These are phyloP conservation scores for Sextonia rubra DNA, from an alignment of 164 flowering plant species.

Conservation along the genomic window DNA sequence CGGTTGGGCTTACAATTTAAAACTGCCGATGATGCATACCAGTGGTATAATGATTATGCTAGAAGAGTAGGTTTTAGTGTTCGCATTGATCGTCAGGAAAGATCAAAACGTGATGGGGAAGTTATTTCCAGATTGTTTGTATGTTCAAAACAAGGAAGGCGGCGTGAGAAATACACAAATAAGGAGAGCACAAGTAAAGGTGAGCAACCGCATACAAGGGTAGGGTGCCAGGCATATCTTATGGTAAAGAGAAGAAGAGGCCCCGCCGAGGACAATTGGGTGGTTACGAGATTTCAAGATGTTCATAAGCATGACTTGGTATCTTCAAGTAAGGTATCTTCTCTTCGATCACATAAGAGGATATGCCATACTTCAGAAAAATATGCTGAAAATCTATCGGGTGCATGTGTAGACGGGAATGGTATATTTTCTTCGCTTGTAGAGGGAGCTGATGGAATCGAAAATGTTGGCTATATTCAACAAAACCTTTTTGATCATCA, in stretches of 20 bases:
- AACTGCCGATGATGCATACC: constrained; percentile 5
- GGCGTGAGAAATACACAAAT: background rate
- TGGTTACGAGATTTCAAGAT: constrained; percentile 7
- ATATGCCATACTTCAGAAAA: constrained; percentile 1
- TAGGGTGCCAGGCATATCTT: constrained; percentile 6
- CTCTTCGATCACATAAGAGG: constrained; percentile 5
- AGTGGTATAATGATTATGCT: constrained; percentile 7
- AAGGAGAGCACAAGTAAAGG: background rate
- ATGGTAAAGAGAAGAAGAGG: constrained; percentile 8
- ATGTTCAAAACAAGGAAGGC: constrained; percentile 3
- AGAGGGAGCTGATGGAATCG: background rate
- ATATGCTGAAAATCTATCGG: background rate
- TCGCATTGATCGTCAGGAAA: constrained; percentile 8
- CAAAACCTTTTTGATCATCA: background rate
- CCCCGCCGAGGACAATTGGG: constrained; percentile 2
- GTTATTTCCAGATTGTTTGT: constrained; percentile 8
- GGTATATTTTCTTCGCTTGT: background rate
- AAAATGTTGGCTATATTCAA: background rate
- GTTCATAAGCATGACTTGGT: constrained; percentile 3
- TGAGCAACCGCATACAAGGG: constrained; percentile 3
- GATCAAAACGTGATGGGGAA: constrained; percentile 4
- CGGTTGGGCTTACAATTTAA: constrained; percentile 5
- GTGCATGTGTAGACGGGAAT: background rate
- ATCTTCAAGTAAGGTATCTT: background rate
- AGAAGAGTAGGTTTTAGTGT: constrained; percentile 1